phyloP scores from a whole-genome alignment of 208 protist species.

The Angomonas deanei region DNA sequence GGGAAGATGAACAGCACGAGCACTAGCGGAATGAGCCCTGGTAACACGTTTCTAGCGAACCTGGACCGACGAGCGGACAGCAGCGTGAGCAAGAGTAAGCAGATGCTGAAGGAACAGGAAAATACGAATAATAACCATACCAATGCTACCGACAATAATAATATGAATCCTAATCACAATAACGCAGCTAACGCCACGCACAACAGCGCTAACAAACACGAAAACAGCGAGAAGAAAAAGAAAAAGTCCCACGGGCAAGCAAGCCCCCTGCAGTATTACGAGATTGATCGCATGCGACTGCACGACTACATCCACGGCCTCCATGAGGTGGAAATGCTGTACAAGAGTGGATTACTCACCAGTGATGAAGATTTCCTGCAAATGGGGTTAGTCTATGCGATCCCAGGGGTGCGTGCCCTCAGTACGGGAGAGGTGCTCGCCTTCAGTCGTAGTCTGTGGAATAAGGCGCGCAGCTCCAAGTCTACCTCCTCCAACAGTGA shows the following conservation, averaged over 20 bases:
- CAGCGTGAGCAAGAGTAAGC: neutral
- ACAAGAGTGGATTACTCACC: neutral
- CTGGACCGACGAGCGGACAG: too few species aligned
- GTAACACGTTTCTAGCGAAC: too few species aligned
- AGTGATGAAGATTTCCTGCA: neutral
- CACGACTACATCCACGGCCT: neutral
- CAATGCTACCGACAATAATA: constrained; percentile 2
- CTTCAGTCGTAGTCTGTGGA: neutral
- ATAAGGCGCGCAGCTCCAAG: neutral
- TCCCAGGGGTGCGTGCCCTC: neutral
- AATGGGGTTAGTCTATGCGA: neutral
- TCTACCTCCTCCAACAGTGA: neutral
- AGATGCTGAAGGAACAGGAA: neutral
- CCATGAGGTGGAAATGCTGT: neutral
- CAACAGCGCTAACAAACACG: neutral
- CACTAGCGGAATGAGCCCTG: too few species aligned
- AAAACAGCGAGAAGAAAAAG: neutral
- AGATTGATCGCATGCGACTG: neutral
- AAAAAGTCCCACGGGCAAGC: neutral
- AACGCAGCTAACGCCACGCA: neutral
- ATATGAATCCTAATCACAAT: neutral
- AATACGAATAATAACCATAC: neutral
- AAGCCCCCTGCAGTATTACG: neutral
- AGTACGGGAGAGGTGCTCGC: neutral
- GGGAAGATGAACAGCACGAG: too few species aligned